These are phyloP conservation scores for Pterocarpus santalinus DNA, from an alignment of 306 rosid genomes.

Conservation along the genomic window DNA sequence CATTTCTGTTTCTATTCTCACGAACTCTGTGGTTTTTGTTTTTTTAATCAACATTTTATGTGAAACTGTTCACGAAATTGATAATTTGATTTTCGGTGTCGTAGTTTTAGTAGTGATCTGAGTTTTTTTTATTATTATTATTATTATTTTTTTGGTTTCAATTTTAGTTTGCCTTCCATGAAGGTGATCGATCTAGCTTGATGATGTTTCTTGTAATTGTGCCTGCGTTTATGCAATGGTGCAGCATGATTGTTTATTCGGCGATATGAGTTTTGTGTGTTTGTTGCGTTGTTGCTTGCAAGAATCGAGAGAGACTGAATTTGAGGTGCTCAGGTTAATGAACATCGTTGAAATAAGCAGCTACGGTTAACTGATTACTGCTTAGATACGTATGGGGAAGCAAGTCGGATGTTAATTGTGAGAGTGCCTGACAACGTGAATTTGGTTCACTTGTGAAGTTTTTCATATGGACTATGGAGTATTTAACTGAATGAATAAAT, in stretches of 20 bases:
- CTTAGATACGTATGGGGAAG: not conserved
- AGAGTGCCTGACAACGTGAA: not conserved
- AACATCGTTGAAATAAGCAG: not conserved
- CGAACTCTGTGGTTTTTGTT: not conserved
- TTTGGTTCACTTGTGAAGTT: not conserved
- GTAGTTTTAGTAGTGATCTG: not conserved
- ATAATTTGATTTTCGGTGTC: not conserved
- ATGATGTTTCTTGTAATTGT: conserved; percentile 1
- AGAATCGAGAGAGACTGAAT: not conserved
- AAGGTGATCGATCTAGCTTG: not conserved
- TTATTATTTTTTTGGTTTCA: too few relatives aligned
- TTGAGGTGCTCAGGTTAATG: not conserved
- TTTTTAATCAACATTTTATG: not conserved
- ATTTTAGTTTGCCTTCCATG: not conserved
- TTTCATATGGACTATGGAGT: conserved; percentile 3
- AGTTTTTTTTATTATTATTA: not conserved
- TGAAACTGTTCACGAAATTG: not conserved
- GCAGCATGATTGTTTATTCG: conserved; percentile 10
- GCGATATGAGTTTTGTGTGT: not conserved
- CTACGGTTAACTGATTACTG: conserved; percentile 9
- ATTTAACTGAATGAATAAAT: conserved; percentile 13
- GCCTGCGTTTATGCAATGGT: conserved; percentile 9
- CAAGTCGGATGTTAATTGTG: not conserved
- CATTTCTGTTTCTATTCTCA: not conserved
- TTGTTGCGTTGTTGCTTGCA: conserved; percentile 15